Evolutionary conservation across 495 filamentous ascomycete species (phyloP), one percentile per base, ranked within the genome.

Genomic region (Hypoxylon crocopeplum): DNA sequence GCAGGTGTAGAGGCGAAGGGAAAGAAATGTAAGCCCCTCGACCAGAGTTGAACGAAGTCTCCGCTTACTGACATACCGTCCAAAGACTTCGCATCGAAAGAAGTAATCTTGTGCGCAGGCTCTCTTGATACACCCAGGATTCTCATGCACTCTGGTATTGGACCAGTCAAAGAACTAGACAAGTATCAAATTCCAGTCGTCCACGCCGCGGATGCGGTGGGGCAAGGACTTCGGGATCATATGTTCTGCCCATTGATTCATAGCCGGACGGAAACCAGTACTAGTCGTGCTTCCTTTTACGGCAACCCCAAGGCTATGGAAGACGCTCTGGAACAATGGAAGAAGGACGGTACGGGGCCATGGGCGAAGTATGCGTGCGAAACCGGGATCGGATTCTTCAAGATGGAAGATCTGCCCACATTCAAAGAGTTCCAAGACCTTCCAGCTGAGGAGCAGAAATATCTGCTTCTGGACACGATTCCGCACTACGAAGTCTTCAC

Each of bases 81-180:
- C 63, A 3, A n/a, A 58, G 54, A 75, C 48, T 39, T 72, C 12
- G 83, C 83, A 5, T 68, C 68, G 2, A 79, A 83, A 33, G 85
- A 88, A 39, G 77, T 87, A 10, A 78, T 88, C 39, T 61, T 88
- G 7, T 77, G 75, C 2, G 75, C 77, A 11, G 85, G 86, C 10
- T 69, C 84, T 1, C 71, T 86, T 21, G 79, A 87, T 64, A 75
- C 73, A 3, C 86, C 86, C 5, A 79, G 81, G 33, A 78, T 88
- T 41, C 74, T 88, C 0, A 83, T 86, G 79, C 80, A 86, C 48
- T 86, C 83, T 2, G 86, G 86, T 2, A 82, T 89, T 48, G 85
- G 86, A 0, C 82, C 84, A 0, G 64, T 69, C 3, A 55, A 71
- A 0, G 75, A 86, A 22, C 76, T 89, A 0, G 19, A 66, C n/a